phyloP scores from a whole-genome alignment of 805 yeast species.

The Nakazawaea wyomingensis region DNA sequence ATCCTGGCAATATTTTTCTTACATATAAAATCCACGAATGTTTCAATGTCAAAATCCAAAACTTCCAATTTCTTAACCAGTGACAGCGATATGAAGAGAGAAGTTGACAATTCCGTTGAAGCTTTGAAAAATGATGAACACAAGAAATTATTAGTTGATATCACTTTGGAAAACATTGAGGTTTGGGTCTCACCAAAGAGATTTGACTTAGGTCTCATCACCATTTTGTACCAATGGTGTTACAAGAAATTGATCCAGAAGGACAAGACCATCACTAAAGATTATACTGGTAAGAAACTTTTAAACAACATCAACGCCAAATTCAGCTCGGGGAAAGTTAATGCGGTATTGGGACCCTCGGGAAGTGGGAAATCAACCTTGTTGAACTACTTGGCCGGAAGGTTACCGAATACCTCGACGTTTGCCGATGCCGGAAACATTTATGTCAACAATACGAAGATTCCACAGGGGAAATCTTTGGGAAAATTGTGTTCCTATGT shows the following conservation, averaged over 20 bases:
- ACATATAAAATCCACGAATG: slow-evolving; percentile 43
- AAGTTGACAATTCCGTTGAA: too few species aligned
- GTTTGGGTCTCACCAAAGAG: slow-evolving; percentile 17
- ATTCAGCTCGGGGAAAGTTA: slow-evolving; percentile 52
- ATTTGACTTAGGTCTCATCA: slow-evolving; percentile 9
- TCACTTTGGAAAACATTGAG: slow-evolving; percentile 18
- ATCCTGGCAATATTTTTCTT: slow-evolving; percentile 43
- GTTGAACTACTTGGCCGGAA: slow-evolving; percentile 56
- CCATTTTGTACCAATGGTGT: slow-evolving; percentile 6
- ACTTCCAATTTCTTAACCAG: slow-evolving; percentile 12
- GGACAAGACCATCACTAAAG: slow-evolving; percentile 9
- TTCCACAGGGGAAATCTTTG: slow-evolving; percentile 28
- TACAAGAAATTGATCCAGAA: slow-evolving; percentile 11
- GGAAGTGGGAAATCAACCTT: slow-evolving; percentile 76
- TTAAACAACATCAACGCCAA: slow-evolving; percentile 43
- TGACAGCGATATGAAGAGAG: slow-evolving; percentile 13
- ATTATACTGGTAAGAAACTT: slow-evolving; percentile 27
- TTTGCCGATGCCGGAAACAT: slow-evolving; percentile 32
- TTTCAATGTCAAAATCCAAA: slow-evolving; percentile 39
- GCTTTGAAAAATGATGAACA: neutral
- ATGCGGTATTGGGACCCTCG: slow-evolving; percentile 78
- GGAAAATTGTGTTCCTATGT: slow-evolving; percentile 63
- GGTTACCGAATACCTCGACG: slow-evolving; percentile 34
- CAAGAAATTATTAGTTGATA: slow-evolving; percentile 13
- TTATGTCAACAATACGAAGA: slow-evolving; percentile 33